These are phyloP conservation scores for Termitomyces sp. DNA, from an alignment of 768 basidiomycete genomes.

Conservation along the genomic window DNA sequence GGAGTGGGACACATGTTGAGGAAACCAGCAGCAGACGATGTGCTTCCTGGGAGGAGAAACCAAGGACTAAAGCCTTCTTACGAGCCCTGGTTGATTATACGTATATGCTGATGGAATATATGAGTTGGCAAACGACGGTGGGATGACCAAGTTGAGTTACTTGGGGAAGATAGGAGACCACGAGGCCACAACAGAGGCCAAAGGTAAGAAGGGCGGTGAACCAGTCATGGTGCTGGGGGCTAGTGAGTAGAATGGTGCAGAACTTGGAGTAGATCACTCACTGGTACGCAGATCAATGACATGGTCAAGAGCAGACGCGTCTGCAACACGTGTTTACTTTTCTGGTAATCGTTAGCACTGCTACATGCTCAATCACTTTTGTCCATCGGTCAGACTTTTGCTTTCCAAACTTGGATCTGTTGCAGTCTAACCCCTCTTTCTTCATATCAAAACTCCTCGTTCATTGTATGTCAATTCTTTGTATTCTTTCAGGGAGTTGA, in stretches of 20 bases:
- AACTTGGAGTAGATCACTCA: background rate
- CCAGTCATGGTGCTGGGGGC: constrained; percentile 67
- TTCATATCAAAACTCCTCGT: too few relatives aligned
- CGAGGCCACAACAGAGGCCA: constrained; percentile 65
- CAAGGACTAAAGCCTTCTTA: constrained; percentile 91
- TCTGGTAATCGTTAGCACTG: too few relatives aligned
- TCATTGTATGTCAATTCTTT: too few relatives aligned
- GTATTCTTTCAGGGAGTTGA: too few relatives aligned
- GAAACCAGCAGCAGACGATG: constrained; percentile 77
- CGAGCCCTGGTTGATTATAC: constrained; percentile 74
- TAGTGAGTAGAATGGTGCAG: background rate
- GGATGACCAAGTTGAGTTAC: constrained; percentile 32
- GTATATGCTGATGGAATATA: constrained; percentile 50
- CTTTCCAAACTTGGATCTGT: too few relatives aligned
- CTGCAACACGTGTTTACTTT: constrained; percentile 2
- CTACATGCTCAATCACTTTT: too few relatives aligned
- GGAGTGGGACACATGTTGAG: constrained; percentile 66
- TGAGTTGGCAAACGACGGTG: background rate
- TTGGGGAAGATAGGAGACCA: constrained; percentile 85
- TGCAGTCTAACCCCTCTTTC: too few relatives aligned
- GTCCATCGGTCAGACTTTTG: too few relatives aligned
- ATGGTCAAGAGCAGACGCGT: background rate
- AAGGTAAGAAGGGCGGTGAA: constrained; percentile 61
- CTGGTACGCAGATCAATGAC: background rate
- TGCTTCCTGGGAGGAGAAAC: constrained; percentile 87